phyloP scores from a whole-genome alignment of 2,329 filamentous ascomycete genomes.

The Fusarium sp. region DNA sequence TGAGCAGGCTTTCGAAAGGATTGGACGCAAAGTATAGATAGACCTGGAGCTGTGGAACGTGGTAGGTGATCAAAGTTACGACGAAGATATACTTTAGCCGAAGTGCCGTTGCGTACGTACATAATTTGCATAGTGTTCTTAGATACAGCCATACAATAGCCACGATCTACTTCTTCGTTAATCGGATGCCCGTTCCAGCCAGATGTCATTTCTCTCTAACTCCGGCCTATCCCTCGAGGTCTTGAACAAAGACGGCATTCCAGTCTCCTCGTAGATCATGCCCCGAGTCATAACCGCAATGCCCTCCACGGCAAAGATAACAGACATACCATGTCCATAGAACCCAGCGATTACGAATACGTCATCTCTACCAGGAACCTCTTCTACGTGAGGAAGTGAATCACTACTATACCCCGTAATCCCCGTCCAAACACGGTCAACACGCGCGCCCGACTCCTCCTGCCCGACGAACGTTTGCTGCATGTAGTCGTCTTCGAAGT shows the following conservation, averaged over 20 bases:
- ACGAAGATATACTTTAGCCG: rapidly evolving
- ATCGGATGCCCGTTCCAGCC: not conserved
- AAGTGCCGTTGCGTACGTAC: not conserved
- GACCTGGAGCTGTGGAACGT: rapidly evolving
- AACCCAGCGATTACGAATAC: not conserved
- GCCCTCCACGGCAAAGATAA: not conserved
- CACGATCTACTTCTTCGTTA: not conserved
- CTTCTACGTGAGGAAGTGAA: not conserved
- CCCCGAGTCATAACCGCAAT: not conserved
- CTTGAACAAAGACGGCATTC: not conserved
- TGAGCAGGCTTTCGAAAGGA: not conserved
- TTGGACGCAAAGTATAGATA: not conserved
- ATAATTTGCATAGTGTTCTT: not conserved
- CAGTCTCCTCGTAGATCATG: not conserved
- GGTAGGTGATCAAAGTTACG: rapidly evolving
- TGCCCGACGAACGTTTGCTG: not conserved
- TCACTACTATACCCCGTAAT: not conserved
- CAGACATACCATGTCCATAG: not conserved
- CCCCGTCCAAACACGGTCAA: not conserved
- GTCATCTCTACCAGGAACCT: not conserved
- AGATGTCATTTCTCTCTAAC: not conserved
- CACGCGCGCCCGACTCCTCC: not conserved
- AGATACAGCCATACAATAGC: not conserved
- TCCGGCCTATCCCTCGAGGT: not conserved
- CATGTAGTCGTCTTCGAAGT: not conserved